Percentiles rank a stretch among this genome's conserved stretches.
These are phyloP conservation scores for Inosperma sp. DNA, from an alignment of 768 basidiomycete species.

Conservation along the genomic window DNA sequence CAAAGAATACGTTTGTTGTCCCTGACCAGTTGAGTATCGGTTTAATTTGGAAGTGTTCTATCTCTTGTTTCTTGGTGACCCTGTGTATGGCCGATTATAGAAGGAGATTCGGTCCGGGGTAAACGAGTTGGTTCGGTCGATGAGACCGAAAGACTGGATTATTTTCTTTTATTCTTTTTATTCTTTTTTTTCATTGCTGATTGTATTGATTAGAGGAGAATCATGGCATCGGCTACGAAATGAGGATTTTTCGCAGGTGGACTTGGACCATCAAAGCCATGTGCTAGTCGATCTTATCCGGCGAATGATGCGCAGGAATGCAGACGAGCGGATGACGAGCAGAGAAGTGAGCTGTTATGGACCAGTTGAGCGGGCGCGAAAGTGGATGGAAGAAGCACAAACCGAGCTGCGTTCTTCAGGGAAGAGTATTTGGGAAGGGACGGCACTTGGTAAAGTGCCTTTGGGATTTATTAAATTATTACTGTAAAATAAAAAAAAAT, in stretches of 20 bases:
- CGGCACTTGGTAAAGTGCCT: slow-evolving; percentile 56
- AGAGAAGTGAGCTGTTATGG: slow-evolving; percentile 55
- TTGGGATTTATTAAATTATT: slow-evolving; percentile 51
- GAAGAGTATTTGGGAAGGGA: slow-evolving; percentile 47
- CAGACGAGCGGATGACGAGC: slow-evolving; percentile 53
- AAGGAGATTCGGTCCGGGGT: slow-evolving; percentile 9
- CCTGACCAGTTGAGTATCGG: slow-evolving; percentile 83
- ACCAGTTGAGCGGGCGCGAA: slow-evolving; percentile 59
- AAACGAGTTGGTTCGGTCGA: slow-evolving; percentile 8
- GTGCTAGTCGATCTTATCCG: slow-evolving; percentile 65
- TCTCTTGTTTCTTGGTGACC: slow-evolving; percentile 1
- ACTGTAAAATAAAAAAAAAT: slow-evolving; percentile 9
- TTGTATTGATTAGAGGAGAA: slow-evolving; percentile 83
- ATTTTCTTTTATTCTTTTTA: slow-evolving; percentile 25
- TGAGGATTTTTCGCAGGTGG: slow-evolving; percentile 87
- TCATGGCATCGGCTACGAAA: slow-evolving; percentile 90
- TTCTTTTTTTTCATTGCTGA: slow-evolving; percentile 19
- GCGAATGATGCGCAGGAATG: slow-evolving; percentile 74
- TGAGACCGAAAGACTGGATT: slow-evolving; percentile 5
- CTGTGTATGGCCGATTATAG: slow-evolving; percentile 7
- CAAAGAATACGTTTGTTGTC: slow-evolving; percentile 94
- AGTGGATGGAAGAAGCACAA: slow-evolving; percentile 54
- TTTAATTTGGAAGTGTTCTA: slow-evolving; percentile 12
- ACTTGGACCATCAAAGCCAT: slow-evolving; percentile 57
- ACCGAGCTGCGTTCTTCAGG: slow-evolving; percentile 32